Percentiles rank a stretch among this genome's conserved stretches.
Conservation (phyloP, 805 yeast species). For the Starmerella roubikii region DNA sequence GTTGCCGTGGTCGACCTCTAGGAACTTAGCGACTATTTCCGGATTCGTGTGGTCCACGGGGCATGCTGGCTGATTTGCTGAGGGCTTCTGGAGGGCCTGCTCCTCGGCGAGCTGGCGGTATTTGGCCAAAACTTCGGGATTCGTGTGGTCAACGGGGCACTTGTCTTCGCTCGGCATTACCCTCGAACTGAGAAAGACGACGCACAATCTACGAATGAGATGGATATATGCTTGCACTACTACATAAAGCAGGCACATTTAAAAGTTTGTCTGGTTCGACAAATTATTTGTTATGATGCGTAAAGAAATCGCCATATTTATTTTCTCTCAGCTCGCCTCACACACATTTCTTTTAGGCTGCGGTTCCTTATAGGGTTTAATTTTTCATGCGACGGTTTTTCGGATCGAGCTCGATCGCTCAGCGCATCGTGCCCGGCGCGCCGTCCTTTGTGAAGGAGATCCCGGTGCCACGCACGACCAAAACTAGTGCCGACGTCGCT, state of each 20-base stretch:
- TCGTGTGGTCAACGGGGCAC: constrained; percentile 19
- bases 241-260: no score
- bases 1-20: constrained; percentile 19
- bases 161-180: no score
- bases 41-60: constrained; percentile 19
- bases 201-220: no score
- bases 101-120: constrained; percentile 1
- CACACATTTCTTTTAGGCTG: background rate
- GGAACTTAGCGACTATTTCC: constrained; percentile 15
- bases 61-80: constrained; percentile 1
- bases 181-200: no score
- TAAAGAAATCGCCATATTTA: no score
- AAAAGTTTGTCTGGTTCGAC: no score
- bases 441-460: constrained; percentile 17
- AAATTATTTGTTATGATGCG: no score
- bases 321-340: no score
- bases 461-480: constrained; percentile 43
- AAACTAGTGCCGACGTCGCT: constrained; percentile 12
- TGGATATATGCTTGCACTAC: no score
- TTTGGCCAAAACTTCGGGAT: constrained; percentile 17
- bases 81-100: background rate
- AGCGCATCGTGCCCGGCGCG: constrained; percentile 10
- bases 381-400: constrained; percentile 12
- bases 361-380: background rate
- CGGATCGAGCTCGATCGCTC: constrained; percentile 6